phyloP scores from a whole-genome alignment of 2,329 filamentous ascomycete species.

The Chaetomium strumarium region DNA sequence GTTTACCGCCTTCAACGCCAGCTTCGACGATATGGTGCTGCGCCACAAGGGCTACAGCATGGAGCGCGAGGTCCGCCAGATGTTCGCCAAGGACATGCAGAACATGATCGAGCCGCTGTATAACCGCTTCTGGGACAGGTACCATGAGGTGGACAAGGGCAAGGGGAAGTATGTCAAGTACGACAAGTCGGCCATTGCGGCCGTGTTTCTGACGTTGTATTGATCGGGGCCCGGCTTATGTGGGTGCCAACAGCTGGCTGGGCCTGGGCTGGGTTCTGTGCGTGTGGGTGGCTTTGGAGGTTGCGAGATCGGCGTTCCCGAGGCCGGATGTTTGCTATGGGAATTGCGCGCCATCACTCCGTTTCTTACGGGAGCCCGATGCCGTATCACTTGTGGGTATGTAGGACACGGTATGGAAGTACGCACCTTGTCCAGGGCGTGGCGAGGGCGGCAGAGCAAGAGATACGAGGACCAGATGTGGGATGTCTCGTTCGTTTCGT shows the following conservation, averaged over 20 bases:
- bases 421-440: no score
- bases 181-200: constrained; percentile 75
- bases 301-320: no score
- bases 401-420: no score
- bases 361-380: constrained; percentile 13
- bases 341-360: constrained; percentile 14
- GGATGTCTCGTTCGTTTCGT: background rate
- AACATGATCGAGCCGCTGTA: constrained; percentile 92
- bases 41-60: constrained; percentile 80
- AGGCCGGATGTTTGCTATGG: no score
- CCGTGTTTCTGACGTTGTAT: constrained; percentile 52
- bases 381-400: background rate
- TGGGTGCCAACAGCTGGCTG: background rate
- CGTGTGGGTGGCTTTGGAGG: no score
- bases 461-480: no score
- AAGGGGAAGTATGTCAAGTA: constrained; percentile 98
- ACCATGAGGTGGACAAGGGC: constrained; percentile 95
- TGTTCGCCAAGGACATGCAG: constrained; percentile 78
- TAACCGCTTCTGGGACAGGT: constrained; percentile 91
- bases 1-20: constrained; percentile 83
- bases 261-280: background rate
- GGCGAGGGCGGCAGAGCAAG: no score
- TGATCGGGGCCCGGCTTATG: constrained; percentile 20
- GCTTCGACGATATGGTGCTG: constrained; percentile 81
- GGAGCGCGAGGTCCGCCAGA: constrained; percentile 81